These are phyloP conservation scores for Scenedesmus sp. DNA, from an alignment of 163 green algal species.

Conservation along the genomic window DNA sequence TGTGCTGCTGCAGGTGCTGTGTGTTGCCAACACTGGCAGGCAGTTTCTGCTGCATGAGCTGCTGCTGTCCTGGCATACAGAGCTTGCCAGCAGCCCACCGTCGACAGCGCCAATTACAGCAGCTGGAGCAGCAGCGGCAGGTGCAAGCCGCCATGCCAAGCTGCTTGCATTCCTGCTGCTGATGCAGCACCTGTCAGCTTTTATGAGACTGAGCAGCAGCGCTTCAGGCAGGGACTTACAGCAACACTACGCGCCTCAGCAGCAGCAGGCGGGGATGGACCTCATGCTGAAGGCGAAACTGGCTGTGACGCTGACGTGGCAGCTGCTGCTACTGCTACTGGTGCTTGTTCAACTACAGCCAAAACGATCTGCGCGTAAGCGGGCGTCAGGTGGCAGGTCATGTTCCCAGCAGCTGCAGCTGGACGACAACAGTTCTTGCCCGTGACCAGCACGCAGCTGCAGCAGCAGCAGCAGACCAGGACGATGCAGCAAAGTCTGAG, in stretches of 20 bases:
- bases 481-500: neutral
- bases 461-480: neutral
- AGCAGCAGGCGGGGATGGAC: neutral
- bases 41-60: conserved; percentile 42
- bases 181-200: conserved; percentile 36
- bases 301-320: neutral
- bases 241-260: neutral
- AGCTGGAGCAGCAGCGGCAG: conserved; percentile 5
- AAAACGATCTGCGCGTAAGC: neutral
- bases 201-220: neutral
- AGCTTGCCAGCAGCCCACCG: neutral
- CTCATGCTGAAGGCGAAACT: neutral
- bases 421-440: neutral
- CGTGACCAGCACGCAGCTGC: neutral
- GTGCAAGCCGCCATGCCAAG: neutral
- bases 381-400: neutral
- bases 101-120: neutral
- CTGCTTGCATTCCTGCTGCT: conserved; percentile 39
- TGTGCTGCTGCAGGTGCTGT: conserved; percentile 13
- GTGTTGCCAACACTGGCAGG: neutral
- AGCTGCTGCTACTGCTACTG: neutral
- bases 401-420: neutral
- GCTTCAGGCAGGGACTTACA: conserved; percentile 20
- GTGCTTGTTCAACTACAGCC: neutral
- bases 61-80: conserved; percentile 22